These are phyloP conservation scores for Pleurotus tuoliensis DNA, from an alignment of 768 basidiomycete genomes.

Conservation along the genomic window DNA sequence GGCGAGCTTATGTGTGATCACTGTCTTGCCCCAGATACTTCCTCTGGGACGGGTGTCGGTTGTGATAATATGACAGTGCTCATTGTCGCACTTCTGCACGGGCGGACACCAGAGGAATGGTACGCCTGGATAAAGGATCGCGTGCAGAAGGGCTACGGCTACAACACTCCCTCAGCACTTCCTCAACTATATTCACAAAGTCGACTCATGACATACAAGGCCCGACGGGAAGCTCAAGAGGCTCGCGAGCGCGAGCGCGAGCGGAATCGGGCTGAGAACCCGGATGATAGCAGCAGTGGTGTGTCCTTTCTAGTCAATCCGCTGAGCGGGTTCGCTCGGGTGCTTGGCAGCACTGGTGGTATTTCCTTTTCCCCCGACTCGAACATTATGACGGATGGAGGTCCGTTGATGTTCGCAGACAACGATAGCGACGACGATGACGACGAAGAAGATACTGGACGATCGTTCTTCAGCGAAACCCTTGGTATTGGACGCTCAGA, in stretches of 20 bases:
- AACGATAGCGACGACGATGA: constrained; percentile 65
- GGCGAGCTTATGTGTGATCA: constrained; percentile 88
- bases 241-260: constrained; percentile 36
- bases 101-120: constrained; percentile 90
- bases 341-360: constrained; percentile 54
- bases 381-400: constrained; percentile 45
- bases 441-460: constrained; percentile 46
- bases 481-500: constrained; percentile 40
- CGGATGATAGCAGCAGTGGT: constrained; percentile 27
- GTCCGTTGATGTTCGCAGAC: constrained; percentile 59
- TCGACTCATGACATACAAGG: constrained; percentile 60
- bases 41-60: constrained; percentile 87
- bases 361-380: constrained; percentile 62
- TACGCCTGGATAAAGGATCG: constrained; percentile 84
- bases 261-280: constrained; percentile 13
- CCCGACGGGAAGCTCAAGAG: constrained; percentile 55
- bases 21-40: constrained; percentile 91
- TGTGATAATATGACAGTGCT: constrained; percentile 99
- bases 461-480: constrained; percentile 48
- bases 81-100: constrained; percentile 83
- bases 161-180: constrained; percentile 67
- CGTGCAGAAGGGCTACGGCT: constrained; percentile 72
- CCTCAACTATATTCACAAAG: constrained; percentile 74
- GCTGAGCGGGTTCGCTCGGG: constrained; percentile 49
- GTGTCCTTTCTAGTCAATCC: constrained; percentile 18